These are phyloP conservation scores for Vigna reflexopilosa DNA, from an alignment of 306 rosid genomes.

Conservation along the genomic window DNA sequence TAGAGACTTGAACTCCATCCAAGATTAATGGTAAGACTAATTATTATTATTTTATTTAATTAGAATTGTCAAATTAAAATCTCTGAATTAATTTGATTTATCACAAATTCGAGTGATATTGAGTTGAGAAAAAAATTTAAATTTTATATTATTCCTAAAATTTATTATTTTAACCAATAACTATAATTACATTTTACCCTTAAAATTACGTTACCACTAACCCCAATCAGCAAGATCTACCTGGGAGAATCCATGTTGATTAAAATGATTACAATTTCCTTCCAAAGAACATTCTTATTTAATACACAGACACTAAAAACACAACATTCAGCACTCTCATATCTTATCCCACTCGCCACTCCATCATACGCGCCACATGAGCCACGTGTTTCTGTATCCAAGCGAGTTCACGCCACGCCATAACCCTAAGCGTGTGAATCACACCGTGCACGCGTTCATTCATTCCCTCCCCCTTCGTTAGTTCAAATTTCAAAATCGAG, in stretches of 20 bases:
- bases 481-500: slow-evolving; percentile 48
- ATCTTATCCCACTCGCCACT: neutral
- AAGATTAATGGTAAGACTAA: no score
- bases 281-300: slow-evolving; percentile 2
- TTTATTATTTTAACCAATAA: no score
- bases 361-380: neutral
- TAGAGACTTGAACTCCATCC: no score
- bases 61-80: no score
- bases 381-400: neutral
- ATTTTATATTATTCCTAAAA: no score
- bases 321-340: neutral
- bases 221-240: neutral
- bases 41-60: no score
- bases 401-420: neutral
- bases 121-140: no score
- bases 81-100: no score
- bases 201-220: neutral
- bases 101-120: no score
- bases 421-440: neutral
- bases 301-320: neutral
- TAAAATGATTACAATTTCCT: neutral
- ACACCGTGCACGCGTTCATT: neutral
- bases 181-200: no score
- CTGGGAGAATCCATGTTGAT: neutral
- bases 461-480: slow-evolving; percentile 36